Evolutionary conservation across 75 land plant genomes (phyloP), one percentile per base, ranked within the genome.

Genomic region (Pinus albicaulis): DNA sequence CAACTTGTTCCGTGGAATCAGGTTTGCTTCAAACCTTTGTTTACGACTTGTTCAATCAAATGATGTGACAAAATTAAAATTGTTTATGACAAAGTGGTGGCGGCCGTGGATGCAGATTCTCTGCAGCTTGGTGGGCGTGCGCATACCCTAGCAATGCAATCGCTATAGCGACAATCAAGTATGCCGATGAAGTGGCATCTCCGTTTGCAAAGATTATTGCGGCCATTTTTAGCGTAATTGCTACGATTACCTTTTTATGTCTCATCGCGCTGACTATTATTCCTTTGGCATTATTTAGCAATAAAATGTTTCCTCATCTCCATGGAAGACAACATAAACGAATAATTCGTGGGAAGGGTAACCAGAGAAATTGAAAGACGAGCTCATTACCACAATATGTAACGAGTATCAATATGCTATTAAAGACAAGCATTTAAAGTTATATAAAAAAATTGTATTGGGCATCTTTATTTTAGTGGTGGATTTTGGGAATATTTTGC

Each of bases 1-100:
- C 17, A 64, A 64, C 36, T 15, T 64, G 68, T 64, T 64, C 31
- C 68, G n/a, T 64, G 68, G 68, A 64, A 26, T 64, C 41, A 64
- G n/a, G 68, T 64, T 26, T 34, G 34, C 20, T 64, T 34, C 31
- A 26, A 7, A 60, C 5, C 11, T 24, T 2, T 57, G 59, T 5
- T 48, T 48, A 7, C 8, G 52, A 48, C 11, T 8, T 7, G 10
- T 48, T 48, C 11, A 48, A 48, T 48, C 11, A 7, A 48, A 48
- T 48, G 1, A 8, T 48, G 0, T 0, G 52, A 48, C 0, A 8
- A 48, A 48, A n/a, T n/a, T 48, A 48, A 14, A 64, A 64, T 31
- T 3, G 19, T 26, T 64, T 0, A 28, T 31, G n/a, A n/a, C 31
- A 31, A 12, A 2, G 15, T 28, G 15, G 17, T 15, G 38, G 16